Conservation (phyloP, 1,284 basidiomycete species). For the Tausonia pullulans region DNA sequence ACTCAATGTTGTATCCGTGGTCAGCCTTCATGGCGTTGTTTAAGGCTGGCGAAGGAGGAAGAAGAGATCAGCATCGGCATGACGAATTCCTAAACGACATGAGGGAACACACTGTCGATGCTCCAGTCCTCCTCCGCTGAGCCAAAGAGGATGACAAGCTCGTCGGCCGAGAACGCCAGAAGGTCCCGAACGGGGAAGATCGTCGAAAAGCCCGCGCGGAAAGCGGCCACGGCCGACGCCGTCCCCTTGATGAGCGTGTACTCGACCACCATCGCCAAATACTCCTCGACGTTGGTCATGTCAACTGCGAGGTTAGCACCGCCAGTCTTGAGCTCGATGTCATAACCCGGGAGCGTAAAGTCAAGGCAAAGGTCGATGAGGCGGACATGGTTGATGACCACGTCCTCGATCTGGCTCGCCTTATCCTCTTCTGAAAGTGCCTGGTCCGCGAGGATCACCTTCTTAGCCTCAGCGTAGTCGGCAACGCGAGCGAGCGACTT, state of each 20-base stretch:
- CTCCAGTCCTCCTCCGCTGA: constrained; percentile 23
- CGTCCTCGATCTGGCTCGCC: constrained; percentile 29
- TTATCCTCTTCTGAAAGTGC: constrained; percentile 26
- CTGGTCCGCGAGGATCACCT: constrained; percentile 35
- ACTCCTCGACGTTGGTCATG: constrained; percentile 75
- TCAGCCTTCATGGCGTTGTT: constrained; percentile 88
- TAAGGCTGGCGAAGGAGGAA: constrained; percentile 47
- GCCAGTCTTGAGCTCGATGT: constrained; percentile 75
- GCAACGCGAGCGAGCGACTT: constrained; percentile 74
- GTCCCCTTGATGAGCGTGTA: constrained; percentile 68
- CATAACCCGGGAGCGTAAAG: constrained; percentile 91
- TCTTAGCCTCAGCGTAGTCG: constrained; percentile 36
- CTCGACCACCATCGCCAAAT: constrained; percentile 60
- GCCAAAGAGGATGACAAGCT: constrained; percentile 32
- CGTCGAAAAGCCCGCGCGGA: constrained; percentile 75
- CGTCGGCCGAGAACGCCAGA: constrained; percentile 83
- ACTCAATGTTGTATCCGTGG: constrained; percentile 94
- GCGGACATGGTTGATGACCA: constrained; percentile 44
- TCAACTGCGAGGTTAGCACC: constrained; percentile 71
- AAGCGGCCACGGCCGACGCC: constrained; percentile 63
- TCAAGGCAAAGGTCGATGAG: constrained; percentile 83
- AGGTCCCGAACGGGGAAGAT: constrained; percentile 88
- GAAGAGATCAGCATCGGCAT: not conserved
- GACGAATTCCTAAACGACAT: not conserved
- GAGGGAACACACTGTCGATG: constrained; percentile 4